A percentile compares a stretch with the other conserved stretches of the same genome.
These are phyloP conservation scores for Alternaria postmessia DNA, from an alignment of 2,329 filamentous ascomycete species.

Conservation along the genomic window DNA sequence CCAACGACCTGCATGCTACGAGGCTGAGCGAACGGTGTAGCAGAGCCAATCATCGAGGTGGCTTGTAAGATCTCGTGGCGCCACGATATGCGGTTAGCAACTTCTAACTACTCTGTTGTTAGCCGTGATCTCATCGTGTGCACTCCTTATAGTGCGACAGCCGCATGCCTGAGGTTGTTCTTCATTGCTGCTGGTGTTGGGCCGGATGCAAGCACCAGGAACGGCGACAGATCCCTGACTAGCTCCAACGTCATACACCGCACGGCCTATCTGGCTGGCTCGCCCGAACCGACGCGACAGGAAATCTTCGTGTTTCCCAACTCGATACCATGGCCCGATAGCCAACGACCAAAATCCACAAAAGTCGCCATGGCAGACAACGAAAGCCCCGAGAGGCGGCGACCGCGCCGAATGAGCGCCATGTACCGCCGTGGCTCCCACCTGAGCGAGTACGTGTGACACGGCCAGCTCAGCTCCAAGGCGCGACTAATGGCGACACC, in stretches of 20 bases:
- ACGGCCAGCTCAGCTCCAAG: not conserved
- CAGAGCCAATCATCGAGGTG: not conserved
- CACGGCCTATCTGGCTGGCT: slow-evolving; percentile 10
- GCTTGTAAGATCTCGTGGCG: not conserved
- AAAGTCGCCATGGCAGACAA: slow-evolving; percentile 39
- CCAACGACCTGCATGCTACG: not conserved
- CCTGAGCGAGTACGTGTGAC: slow-evolving; percentile 57
- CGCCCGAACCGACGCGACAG: slow-evolving; percentile 7
- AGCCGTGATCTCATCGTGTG: accelerated
- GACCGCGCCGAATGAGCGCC: slow-evolving; percentile 43
- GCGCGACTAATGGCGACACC: slow-evolving; percentile 17
- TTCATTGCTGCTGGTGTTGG: not conserved
- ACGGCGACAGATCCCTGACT: slow-evolving; percentile 8
- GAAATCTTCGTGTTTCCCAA: slow-evolving; percentile 14
- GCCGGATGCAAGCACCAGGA: not conserved
- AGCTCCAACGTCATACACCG: slow-evolving; percentile 17
- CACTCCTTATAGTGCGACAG: accelerated
- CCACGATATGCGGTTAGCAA: not conserved
- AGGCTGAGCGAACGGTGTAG: not conserved
- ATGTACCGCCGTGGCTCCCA: slow-evolving; percentile 75
- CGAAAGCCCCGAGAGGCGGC: slow-evolving; percentile 46
- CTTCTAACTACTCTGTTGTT: accelerated
- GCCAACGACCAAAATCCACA: not conserved
- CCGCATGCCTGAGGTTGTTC: not conserved
- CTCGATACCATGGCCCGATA: slow-evolving; percentile 28